Evolutionary conservation across 2,329 filamentous ascomycete species (phyloP).

Genomic region (Sporothrix inflata): DNA sequence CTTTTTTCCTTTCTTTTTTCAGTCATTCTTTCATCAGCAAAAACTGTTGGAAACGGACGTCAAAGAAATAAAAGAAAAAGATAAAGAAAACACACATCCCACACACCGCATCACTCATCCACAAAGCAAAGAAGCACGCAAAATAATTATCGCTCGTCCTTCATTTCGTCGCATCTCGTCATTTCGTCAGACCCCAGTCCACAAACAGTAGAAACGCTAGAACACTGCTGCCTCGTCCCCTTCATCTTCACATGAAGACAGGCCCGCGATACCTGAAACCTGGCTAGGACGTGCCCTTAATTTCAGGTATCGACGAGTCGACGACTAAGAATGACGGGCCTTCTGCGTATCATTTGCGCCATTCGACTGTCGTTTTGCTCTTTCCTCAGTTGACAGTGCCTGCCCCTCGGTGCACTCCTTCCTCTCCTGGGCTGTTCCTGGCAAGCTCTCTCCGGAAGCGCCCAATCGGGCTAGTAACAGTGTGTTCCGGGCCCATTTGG

Average conservation of each 20-base stretch:
- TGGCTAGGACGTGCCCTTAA: constrained; percentile 17
- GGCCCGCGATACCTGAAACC: constrained; percentile 19
- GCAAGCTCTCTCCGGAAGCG: neutral
- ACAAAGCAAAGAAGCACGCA: neutral
- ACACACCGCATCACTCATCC: constrained; percentile 8
- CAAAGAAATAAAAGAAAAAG: neutral
- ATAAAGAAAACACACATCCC: neutral
- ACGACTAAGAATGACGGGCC: neutral
- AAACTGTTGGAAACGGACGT: neutral
- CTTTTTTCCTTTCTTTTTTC: neutral
- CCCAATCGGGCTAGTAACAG: constrained; percentile 19
- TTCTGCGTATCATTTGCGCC: neutral
- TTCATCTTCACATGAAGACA: constrained; percentile 14
- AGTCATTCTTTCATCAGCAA: neutral
- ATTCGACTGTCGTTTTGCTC: neutral
- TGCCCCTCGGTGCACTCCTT: neutral
- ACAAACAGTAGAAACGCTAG: neutral
- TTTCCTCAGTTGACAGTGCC: neutral
- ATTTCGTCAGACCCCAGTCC: constrained; percentile 15
- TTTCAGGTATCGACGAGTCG: constrained; percentile 17
- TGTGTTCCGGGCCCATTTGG: neutral
- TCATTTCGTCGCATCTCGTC: constrained; percentile 15
- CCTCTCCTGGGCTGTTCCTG: constrained; percentile 14
- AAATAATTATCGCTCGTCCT: neutral
- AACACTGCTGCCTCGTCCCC: neutral